phyloP scores from a whole-genome alignment of 441 rosid species.

The Manihot esculenta region DNA sequence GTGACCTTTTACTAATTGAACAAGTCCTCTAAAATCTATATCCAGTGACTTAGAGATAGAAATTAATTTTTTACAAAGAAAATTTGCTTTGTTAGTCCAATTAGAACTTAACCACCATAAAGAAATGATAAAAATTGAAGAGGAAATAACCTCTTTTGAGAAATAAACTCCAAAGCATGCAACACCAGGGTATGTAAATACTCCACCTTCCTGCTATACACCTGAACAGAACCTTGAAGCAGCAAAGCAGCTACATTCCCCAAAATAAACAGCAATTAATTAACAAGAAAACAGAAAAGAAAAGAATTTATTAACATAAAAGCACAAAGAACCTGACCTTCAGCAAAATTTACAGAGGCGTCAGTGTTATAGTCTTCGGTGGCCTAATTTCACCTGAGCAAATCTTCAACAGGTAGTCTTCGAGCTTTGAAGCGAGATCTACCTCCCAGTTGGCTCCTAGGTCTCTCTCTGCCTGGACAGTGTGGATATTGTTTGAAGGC shows the following conservation, averaged over 20 bases:
- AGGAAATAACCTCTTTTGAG: slow-evolving; percentile 57
- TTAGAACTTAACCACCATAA: background rate
- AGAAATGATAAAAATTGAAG: background rate
- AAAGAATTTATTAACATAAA: background rate
- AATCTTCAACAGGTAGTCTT: slow-evolving; percentile 81
- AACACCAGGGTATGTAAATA: slow-evolving; percentile 82
- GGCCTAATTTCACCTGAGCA: slow-evolving; percentile 72
- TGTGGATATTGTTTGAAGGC: slow-evolving; percentile 43
- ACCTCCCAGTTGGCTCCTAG: slow-evolving; percentile 91
- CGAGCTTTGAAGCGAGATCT: slow-evolving; percentile 72
- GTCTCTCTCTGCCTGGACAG: slow-evolving; percentile 83
- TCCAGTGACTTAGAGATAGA: background rate
- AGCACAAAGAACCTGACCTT: slow-evolving; percentile 47
- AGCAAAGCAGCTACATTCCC: slow-evolving; percentile 77
- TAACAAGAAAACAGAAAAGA: background rate
- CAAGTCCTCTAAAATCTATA: background rate
- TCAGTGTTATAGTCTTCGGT: slow-evolving; percentile 41
- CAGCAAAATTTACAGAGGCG: slow-evolving; percentile 69
- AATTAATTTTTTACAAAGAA: background rate
- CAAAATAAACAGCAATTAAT: slow-evolving; percentile 8
- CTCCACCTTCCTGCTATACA: slow-evolving; percentile 91
- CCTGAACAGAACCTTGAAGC: slow-evolving; percentile 93
- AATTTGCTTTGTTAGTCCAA: background rate
- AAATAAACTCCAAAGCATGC: slow-evolving; percentile 86
- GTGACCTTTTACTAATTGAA: background rate